Conservation (phyloP, 257 asterid species). For the Solanum peruvianum region DNA sequence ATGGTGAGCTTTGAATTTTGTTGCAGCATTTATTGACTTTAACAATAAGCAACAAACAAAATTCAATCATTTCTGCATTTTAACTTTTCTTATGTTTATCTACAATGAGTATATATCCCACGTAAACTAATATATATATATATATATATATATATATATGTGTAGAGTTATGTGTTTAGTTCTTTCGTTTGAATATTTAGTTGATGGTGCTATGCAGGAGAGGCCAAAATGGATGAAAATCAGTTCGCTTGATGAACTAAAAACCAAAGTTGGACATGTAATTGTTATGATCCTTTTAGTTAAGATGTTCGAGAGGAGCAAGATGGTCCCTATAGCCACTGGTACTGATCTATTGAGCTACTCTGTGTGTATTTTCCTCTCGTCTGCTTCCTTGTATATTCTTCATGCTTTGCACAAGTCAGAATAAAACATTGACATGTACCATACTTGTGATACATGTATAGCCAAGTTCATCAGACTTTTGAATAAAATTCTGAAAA, state of each 20-base stretch:
- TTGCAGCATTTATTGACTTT: no score
- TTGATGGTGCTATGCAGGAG: conserved; percentile 35
- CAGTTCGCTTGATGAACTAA: conserved; percentile 74
- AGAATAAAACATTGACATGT: conserved; percentile 13
- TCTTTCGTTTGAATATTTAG: neutral
- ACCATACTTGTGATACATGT: neutral
- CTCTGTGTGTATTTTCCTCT: conserved; percentile 72
- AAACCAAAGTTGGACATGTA: conserved; percentile 93
- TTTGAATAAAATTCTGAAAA: neutral
- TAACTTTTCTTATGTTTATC: no score
- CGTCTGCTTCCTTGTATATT: conserved; percentile 86
- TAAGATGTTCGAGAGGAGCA: conserved; percentile 98
- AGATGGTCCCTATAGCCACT: conserved; percentile 80
- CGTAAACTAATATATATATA: no score
- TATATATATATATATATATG: neutral
- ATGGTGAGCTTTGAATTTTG: no score
- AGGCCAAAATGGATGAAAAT: conserved; percentile 98
- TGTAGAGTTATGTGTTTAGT: neutral
- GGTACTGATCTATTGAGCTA: conserved; percentile 80
- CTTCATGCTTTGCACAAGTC: conserved; percentile 73
- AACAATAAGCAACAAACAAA: no score
- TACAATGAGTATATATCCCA: no score
- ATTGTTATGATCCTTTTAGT: conserved; percentile 95
- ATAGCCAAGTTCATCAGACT: neutral
- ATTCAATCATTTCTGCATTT: no score